Evolutionary conservation across 371 early-diverging fungal species (phyloP).

Genomic region (Haplosporangium sp.): DNA sequence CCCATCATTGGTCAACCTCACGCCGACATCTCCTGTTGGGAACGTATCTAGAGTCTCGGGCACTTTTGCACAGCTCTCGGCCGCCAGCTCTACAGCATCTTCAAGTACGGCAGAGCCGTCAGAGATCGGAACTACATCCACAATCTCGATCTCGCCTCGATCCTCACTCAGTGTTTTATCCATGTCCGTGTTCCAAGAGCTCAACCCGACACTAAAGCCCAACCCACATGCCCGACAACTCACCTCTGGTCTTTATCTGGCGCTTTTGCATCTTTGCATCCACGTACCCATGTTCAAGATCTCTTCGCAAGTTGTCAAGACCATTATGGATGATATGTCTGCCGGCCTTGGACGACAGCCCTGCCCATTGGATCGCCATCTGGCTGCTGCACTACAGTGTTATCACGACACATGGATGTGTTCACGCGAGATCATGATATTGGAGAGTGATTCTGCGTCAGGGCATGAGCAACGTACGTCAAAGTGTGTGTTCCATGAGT

Average conservation of each 20-base stretch:
- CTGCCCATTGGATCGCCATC: slow-evolving; percentile 22
- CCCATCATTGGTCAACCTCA: slow-evolving; percentile 16
- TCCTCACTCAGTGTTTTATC: slow-evolving; percentile 20
- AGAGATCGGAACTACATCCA: slow-evolving; percentile 11
- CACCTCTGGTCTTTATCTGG: slow-evolving; percentile 34
- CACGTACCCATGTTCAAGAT: slow-evolving; percentile 33
- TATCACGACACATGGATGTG: slow-evolving; percentile 50
- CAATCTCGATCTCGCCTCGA: slow-evolving; percentile 28
- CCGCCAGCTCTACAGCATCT: slow-evolving; percentile 3
- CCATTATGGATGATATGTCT: slow-evolving; percentile 38
- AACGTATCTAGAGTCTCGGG: not conserved
- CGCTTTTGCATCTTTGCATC: slow-evolving; percentile 37
- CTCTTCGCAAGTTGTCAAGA: slow-evolving; percentile 43
- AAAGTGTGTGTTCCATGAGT: slow-evolving; percentile 22
- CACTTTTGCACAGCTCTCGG: slow-evolving; percentile 2
- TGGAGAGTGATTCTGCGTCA: not conserved
- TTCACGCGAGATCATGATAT: not conserved
- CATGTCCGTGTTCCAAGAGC: slow-evolving; percentile 34
- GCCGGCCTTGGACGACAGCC: slow-evolving; percentile 10
- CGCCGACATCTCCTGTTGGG: slow-evolving; percentile 16
- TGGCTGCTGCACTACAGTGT: slow-evolving; percentile 37
- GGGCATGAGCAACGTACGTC: not conserved
- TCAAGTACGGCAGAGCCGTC: slow-evolving; percentile 4
- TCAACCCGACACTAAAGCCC: slow-evolving; percentile 31
- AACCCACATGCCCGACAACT: slow-evolving; percentile 34